phyloP scores from a whole-genome alignment of 768 basidiomycete species.

The Candolleomyces eurysporus region DNA sequence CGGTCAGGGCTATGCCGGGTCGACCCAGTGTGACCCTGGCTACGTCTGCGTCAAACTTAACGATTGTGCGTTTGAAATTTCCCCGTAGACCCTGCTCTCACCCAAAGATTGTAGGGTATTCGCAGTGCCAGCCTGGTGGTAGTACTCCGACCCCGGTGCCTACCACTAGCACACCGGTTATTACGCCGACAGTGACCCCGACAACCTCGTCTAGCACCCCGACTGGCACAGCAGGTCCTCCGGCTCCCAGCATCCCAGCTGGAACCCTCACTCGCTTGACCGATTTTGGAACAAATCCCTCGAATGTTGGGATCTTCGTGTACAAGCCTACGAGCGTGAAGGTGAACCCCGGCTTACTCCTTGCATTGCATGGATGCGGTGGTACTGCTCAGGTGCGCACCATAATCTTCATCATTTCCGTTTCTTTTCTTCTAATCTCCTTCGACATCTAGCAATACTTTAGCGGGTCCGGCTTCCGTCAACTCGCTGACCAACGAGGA shows the following conservation, averaged over 20 bases:
- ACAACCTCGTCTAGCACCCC: constrained; percentile 1
- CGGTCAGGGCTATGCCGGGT: constrained; percentile 8
- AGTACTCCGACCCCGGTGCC: neutral
- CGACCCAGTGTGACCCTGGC: constrained; percentile 12
- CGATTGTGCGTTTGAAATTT: constrained; percentile 8
- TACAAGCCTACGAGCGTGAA: constrained; percentile 15
- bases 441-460: constrained; percentile 40
- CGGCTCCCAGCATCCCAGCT: constrained; percentile 14
- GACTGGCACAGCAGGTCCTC: constrained; percentile 3
- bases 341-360: constrained; percentile 10
- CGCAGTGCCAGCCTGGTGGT: constrained; percentile 11
- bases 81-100: neutral
- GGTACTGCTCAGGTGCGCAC: constrained; percentile 12
- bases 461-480: constrained; percentile 43
- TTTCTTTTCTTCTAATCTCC: neutral
- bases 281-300: constrained; percentile 11
- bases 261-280: constrained; percentile 9
- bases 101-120: constrained; percentile 7
- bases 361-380: constrained; percentile 15
- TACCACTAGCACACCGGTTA: neutral
- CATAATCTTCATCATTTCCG: neutral
- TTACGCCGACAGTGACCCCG: neutral
- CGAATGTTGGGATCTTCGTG: constrained; percentile 11
- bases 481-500: constrained; percentile 47
- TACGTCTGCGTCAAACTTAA: constrained; percentile 4